Evolutionary conservation across 148 eudicot species (phyloP).

Genomic region (Vaccinium macrocarpon): DNA sequence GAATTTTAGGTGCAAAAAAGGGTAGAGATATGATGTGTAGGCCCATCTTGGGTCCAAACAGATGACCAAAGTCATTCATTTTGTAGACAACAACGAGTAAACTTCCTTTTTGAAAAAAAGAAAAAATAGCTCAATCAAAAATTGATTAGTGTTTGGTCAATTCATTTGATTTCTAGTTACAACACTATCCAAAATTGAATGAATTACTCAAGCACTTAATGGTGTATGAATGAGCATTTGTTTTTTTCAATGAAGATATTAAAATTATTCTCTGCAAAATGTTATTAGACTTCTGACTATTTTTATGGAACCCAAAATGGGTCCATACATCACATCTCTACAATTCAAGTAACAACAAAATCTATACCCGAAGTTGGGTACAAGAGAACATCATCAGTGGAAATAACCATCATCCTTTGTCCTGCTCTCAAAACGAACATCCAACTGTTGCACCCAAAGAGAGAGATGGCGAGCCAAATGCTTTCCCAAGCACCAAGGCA

Average conservation of each 20-base stretch:
- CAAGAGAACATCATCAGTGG: no score
- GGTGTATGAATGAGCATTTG: neutral
- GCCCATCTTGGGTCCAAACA: neutral
- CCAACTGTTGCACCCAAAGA: slow-evolving; percentile 38
- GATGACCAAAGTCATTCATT: neutral
- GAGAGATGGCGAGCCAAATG: slow-evolving; percentile 35
- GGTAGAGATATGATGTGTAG: neutral
- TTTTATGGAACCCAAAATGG: neutral
- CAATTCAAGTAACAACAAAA: no score
- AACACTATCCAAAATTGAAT: neutral
- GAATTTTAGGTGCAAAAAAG: neutral
- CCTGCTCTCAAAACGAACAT: slow-evolving; percentile 31
- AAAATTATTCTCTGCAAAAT: neutral
- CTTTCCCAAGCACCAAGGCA: slow-evolving; percentile 43
- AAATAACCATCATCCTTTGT: slow-evolving; percentile 20
- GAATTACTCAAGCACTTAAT: neutral
- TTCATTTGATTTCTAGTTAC: neutral
- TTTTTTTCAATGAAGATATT: neutral
- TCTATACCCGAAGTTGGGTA: neutral
- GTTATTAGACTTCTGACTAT: neutral
- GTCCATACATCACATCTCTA: neutral
- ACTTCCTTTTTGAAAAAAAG: no score
- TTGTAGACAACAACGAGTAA: neutral
- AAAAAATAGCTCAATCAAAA: neutral
- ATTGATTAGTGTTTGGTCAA: neutral